Percentiles rank a stretch among this genome's conserved stretches.
Evolutionary conservation across 2,329 filamentous ascomycete genomes (phyloP).

Genomic region (Lecanoromycetidae sp.): DNA sequence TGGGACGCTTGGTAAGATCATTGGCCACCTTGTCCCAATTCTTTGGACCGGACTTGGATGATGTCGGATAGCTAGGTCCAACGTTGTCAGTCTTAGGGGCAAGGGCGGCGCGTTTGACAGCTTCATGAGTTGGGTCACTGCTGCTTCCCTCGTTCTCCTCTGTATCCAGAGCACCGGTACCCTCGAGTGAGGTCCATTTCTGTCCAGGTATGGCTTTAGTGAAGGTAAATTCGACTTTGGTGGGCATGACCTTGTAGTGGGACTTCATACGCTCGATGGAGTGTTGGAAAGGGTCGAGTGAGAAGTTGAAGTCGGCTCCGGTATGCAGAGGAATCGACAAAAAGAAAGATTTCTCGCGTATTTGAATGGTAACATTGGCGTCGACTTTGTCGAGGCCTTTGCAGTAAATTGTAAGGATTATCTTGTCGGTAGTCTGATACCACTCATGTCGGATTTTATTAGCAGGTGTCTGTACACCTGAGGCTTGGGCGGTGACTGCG

Average conservation of each 20-base stretch:
- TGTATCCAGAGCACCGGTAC: conserved; percentile 23
- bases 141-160: conserved; percentile 12
- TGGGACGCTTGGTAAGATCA: conserved; percentile 33
- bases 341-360: conserved; percentile 37
- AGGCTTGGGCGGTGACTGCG: neutral
- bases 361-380: conserved; percentile 39
- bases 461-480: conserved; percentile 29
- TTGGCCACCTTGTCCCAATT: conserved; percentile 76
- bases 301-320: conserved; percentile 46
- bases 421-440: conserved; percentile 51
- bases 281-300: conserved; percentile 55
- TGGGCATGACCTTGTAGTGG: conserved; percentile 54
- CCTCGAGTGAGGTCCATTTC: conserved; percentile 57
- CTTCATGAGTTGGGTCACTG: conserved; percentile 4
- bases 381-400: conserved; percentile 53
- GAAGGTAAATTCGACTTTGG: conserved; percentile 68
- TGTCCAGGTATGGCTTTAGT: conserved; percentile 52
- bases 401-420: conserved; percentile 53
- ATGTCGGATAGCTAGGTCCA: conserved; percentile 68
- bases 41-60: conserved; percentile 69
- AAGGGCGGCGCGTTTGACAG: conserved; percentile 20
- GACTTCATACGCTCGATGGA: conserved; percentile 50
- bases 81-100: conserved; percentile 17
- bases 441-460: conserved; percentile 56
- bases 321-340: conserved; percentile 41